Conservation (phyloP, 768 basidiomycete genomes). For the Mycena polygramma region DNA sequence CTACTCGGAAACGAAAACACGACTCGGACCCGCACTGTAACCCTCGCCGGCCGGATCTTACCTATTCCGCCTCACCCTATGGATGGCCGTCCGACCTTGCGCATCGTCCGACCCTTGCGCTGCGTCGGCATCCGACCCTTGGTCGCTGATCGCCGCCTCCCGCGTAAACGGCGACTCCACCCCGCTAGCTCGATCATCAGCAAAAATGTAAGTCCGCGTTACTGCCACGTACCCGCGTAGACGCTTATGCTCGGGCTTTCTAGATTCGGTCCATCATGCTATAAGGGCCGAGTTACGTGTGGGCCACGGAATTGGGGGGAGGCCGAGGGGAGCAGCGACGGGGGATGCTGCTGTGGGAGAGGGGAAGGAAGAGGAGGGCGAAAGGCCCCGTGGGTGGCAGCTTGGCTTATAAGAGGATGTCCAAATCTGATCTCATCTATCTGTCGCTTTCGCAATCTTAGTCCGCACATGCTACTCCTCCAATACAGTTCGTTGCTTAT, state of each 20-base stretch:
- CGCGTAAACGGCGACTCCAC: neutral
- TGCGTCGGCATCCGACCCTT: neutral
- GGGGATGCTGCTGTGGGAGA: neutral
- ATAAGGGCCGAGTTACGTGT: neutral
- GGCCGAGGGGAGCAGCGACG: neutral
- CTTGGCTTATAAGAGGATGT: no score
- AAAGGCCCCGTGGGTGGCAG: neutral
- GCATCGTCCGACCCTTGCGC: neutral
- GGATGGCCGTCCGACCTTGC: no score
- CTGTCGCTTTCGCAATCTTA: no score
- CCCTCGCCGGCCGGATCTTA: no score
- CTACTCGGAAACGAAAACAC: no score
- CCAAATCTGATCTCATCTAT: no score
- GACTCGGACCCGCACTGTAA: no score
- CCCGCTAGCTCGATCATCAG: slow-evolving; percentile 70
- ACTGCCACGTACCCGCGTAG: neutral
- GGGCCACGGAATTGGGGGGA: neutral
- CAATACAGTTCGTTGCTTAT: no score
- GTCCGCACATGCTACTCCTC: no score
- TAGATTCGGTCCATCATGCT: slow-evolving; percentile 28
- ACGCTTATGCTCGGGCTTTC: neutral
- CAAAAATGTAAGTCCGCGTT: slow-evolving; percentile 70
- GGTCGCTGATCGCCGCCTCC: slow-evolving; percentile 2
- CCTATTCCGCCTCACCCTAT: no score
- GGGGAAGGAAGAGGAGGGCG: neutral